Conservation (phyloP, 495 filamentous ascomycete genomes). For the Paragyromitra xinjiangensis region DNA sequence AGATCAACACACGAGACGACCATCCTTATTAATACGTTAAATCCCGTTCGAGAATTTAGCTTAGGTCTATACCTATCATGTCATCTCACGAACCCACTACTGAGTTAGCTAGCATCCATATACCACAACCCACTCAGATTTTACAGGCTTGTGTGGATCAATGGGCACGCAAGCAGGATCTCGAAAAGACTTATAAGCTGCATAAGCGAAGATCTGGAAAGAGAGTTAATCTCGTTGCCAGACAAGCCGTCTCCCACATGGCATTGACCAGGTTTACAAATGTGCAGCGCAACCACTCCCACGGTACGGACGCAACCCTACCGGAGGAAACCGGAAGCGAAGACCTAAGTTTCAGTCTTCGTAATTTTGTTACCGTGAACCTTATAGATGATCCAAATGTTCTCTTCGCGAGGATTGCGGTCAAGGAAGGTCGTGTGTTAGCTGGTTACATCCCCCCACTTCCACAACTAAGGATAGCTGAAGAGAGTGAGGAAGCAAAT, state of each 20-base stretch:
- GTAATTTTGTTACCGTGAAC: conserved; percentile 5
- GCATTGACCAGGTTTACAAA: neutral
- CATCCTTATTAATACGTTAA: too few relatives aligned
- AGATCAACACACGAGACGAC: too few relatives aligned
- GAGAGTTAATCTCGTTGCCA: neutral
- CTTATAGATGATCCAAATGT: conserved; percentile 23
- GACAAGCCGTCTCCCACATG: conserved; percentile 2
- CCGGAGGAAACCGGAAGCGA: neutral
- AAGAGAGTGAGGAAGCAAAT: neutral
- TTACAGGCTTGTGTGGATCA: neutral
- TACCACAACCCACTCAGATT: neutral
- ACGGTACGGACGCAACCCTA: neutral
- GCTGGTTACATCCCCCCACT: neutral
- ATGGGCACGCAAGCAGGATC: conserved; percentile 1
- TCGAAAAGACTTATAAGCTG: neutral
- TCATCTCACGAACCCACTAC: neutral
- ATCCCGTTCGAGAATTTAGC: too few relatives aligned
- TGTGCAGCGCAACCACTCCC: neutral
- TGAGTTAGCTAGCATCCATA: neutral
- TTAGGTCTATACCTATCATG: neutral
- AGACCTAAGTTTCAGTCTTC: conserved; percentile 21
- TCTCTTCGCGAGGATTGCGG: conserved; percentile 16
- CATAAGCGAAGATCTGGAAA: neutral
- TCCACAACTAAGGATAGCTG: neutral
- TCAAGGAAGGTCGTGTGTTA: neutral